Base-by-base conservation (phyloP, 2,329 filamentous ascomycete species). In the Ascochyta viciae-villosae region DNA sequence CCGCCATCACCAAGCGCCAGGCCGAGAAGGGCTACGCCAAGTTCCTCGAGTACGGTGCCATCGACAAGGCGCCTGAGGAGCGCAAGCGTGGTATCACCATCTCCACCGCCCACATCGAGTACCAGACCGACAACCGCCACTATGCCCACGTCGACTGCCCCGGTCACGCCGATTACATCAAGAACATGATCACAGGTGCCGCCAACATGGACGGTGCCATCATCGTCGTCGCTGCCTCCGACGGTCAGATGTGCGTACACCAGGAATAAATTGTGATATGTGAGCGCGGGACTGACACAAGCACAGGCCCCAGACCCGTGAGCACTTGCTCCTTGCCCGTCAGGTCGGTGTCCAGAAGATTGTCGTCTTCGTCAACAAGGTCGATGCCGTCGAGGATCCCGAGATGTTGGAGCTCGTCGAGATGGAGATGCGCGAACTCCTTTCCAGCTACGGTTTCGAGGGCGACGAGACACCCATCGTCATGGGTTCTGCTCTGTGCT, bases 141-240 rank as follows among this genome's bases (percentile, higher is more conserved):
- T 99, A 99, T 83, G 95, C 95, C 73, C 95, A 99, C 87, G 95
- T 99, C 83, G 95, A 99, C 87, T 99, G 95, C 82, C 95, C 95
- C 57, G 95, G 95, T 81, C 95, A 99, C 89, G 95, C 95, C 81
- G 95, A 99, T 92, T 99, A 99, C 86, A 98, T 99, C 85, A 99
- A 99, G 88, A 99, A 99, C 89, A 99, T 99, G 95, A 99, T 99
- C 80, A 99, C 95, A 67, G 95, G 95, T 88, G 93, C 95, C 62
- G 94, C 96, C 73, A 96, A 92, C 85, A 99, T 99, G 95, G 95
- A 99, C 73, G 95, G 95, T 73, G 94, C 95, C 73, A 94, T 99
- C 77, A 97, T 99, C 73, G 95, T 99, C 67, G 96, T 99, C 71
- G 96, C 96, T 70, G 95, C 95, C 68, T 96, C 92, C 34, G 95